A percentile compares a stretch with the other conserved stretches of the same genome.
These are phyloP conservation scores for Neurospora sp. DNA, from an alignment of 495 filamentous ascomycete genomes.

Conservation along the genomic window DNA sequence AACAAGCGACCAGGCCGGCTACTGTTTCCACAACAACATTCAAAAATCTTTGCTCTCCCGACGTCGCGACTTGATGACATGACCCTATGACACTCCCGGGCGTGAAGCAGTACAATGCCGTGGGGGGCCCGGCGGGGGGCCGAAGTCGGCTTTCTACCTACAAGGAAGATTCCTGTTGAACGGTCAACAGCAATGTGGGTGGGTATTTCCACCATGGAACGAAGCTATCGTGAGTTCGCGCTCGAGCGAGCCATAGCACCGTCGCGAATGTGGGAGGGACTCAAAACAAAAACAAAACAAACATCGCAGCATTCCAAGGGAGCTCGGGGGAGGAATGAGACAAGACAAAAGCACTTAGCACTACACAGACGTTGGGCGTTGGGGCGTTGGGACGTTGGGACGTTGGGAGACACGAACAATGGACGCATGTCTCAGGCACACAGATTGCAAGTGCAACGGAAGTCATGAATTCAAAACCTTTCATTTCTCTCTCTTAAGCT, in stretches of 20 bases:
- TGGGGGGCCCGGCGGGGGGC: background rate
- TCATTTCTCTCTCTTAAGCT: too few relatives aligned
- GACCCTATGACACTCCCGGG: background rate
- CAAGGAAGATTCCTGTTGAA: too few relatives aligned
- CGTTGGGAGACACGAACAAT: background rate
- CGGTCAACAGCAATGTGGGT: too few relatives aligned
- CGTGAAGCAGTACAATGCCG: background rate
- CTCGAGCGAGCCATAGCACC: too few relatives aligned
- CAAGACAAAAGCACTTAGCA: background rate
- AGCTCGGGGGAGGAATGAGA: background rate
- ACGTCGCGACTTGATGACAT: background rate
- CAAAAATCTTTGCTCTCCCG: too few relatives aligned
- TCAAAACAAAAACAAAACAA: background rate
- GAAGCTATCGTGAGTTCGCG: too few relatives aligned
- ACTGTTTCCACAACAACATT: too few relatives aligned
- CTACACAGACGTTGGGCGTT: background rate
- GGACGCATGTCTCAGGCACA: background rate
- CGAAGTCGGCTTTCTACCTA: background rate
- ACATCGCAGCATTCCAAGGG: background rate
- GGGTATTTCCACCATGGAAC: too few relatives aligned
- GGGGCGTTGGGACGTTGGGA: background rate
- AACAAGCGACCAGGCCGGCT: background rate
- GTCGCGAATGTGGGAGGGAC: too few relatives aligned
- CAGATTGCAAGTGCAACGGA: background rate
- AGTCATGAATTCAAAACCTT: too few relatives aligned